Base-by-base conservation (phyloP, 2,329 filamentous ascomycete species). In the Fusarium verticillioides region DNA sequence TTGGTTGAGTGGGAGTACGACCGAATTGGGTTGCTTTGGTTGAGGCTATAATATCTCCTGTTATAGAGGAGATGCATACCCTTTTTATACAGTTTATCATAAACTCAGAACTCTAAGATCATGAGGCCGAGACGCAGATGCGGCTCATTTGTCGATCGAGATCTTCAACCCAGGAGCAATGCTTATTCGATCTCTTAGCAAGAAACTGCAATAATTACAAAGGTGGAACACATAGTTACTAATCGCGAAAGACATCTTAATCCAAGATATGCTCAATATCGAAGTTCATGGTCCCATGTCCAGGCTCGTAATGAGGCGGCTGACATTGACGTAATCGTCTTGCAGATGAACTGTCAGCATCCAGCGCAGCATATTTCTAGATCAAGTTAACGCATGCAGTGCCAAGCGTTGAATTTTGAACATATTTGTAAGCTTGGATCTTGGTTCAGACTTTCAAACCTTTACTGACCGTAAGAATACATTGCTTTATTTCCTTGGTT, bases 11-110 rank as follows among this genome's bases (percentile, higher is more conserved):
- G 4, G 8, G 49, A 5, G 30, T 30, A 26, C 26, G 26, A 26
- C 26, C 26, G 26, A 30, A 5, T 13, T 12, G 3, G 8, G 10
- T 16, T 37, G 12, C 7, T 37, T 53, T 2, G 12, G 6, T 16
- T 28, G n/a, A 21, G 12, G 23, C 13, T 26, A 28, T 37, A 21
- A 26, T 7, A 28, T 37, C 9, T 21, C 1, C 13, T 26, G 3
- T 21, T n/a, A 28, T n/a, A 11, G 9, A 5, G 12, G 23, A 28
- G 4, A 11, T 0, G 4, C 2, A 28, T 15, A 2, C n/a, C 23
- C 23, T 16, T 53, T 26, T 37, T 53, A 37, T 53, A 53, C 7
- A 15, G 5, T 9, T 53, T 15, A 11, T 37, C 9, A 4, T 28
- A 28, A 11, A 11, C 7, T 37, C 4, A 10, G 16, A 4, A 21